Evolutionary conservation across 2,329 filamentous ascomycete genomes (phyloP).

Genomic region (Stachybotrys chlorohalonatus): DNA sequence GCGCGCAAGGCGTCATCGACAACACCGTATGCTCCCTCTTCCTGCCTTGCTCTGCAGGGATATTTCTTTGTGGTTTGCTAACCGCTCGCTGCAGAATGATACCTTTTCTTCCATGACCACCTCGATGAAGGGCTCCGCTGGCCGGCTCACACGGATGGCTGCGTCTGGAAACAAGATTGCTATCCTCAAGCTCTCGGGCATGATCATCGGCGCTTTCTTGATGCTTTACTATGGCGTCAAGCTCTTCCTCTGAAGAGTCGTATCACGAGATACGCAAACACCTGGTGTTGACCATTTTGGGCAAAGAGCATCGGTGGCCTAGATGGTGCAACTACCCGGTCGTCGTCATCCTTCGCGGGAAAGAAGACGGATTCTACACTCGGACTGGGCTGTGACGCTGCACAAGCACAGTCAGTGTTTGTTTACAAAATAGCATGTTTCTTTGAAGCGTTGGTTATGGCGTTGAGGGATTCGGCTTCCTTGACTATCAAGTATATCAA

Average conservation of each 20-base stretch:
- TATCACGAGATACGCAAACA: no score
- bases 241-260: slow-evolving; percentile 45
- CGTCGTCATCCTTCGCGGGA: no score
- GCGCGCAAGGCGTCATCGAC: slow-evolving; percentile 81
- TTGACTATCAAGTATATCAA: slow-evolving; percentile 1
- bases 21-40: slow-evolving; percentile 53
- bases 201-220: slow-evolving; percentile 64
- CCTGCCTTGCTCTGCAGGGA: background rate
- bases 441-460: slow-evolving; percentile 9
- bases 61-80: background rate
- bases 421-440: background rate
- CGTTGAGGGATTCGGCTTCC: slow-evolving; percentile 23
- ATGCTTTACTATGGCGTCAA: slow-evolving; percentile 65
- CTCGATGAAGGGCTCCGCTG: slow-evolving; percentile 74
- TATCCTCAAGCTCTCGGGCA: slow-evolving; percentile 79
- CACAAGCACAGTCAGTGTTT: background rate
- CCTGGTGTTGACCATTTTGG: no score
- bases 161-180: slow-evolving; percentile 84
- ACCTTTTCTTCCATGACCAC: slow-evolving; percentile 84
- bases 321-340: no score
- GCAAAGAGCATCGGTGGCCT: no score
- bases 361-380: no score
- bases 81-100: slow-evolving; percentile 50
- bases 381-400: no score
- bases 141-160: slow-evolving; percentile 81